Conservation (phyloP, 2,329 filamentous ascomycete species). For the Sphaerulina vaccinii region DNA sequence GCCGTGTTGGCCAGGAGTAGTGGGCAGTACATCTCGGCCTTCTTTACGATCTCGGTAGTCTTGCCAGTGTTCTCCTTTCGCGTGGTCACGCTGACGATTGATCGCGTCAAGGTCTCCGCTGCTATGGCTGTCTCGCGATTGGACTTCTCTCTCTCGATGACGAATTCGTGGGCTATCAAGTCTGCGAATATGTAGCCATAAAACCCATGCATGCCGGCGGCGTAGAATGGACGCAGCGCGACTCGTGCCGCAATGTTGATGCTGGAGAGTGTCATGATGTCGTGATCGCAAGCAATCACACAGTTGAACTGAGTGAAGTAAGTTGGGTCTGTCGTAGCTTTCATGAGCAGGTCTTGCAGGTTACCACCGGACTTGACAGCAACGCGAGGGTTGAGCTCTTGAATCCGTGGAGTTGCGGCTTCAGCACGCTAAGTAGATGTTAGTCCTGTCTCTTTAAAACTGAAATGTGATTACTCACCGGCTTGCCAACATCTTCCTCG, state of each 20-base stretch:
- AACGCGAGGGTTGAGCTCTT: constrained; percentile 87
- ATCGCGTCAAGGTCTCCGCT: constrained; percentile 74
- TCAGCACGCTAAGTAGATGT: constrained; percentile 63
- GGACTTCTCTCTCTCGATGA: constrained; percentile 78
- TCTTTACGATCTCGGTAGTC: constrained; percentile 80
- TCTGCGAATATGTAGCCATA: constrained; percentile 96
- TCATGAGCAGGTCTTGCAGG: constrained; percentile 65
- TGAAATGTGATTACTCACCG: constrained; percentile 47
- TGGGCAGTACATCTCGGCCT: constrained; percentile 86
- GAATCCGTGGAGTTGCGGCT: constrained; percentile 73
- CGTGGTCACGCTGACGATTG: constrained; percentile 68
- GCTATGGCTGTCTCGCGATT: constrained; percentile 63
- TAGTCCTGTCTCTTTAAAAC: neutral
- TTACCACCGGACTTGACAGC: constrained; percentile 53
- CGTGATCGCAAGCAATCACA: constrained; percentile 84
- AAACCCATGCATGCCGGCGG: constrained; percentile 79
- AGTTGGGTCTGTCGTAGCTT: constrained; percentile 68
- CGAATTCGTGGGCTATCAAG: constrained; percentile 83
- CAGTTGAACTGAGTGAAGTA: constrained; percentile 82
- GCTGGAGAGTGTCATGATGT: constrained; percentile 68
- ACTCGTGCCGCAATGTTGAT: constrained; percentile 86
- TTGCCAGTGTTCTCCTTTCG: constrained; percentile 66
- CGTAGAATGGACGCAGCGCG: constrained; percentile 80
- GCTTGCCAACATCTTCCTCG: constrained; percentile 70
- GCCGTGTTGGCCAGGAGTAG: constrained; percentile 82